A percentile compares a stretch with the other conserved stretches of the same genome.
These are phyloP conservation scores for Pestalotiopsis sp. DNA, from an alignment of 2,329 filamentous ascomycete genomes.

Conservation along the genomic window DNA sequence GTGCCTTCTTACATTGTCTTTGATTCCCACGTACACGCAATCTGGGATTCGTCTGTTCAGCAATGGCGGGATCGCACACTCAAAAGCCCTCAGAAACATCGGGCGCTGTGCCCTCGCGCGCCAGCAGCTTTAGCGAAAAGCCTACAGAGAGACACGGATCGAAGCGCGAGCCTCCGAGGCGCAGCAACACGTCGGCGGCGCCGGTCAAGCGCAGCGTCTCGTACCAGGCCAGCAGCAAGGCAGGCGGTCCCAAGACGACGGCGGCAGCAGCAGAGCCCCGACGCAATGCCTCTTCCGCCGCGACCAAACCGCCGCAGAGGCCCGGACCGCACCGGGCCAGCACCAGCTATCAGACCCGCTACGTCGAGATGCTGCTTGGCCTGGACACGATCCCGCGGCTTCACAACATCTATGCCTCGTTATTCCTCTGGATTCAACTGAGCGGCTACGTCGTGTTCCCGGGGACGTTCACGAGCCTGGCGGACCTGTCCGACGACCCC, in stretches of 20 bases:
- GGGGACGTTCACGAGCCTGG: slow-evolving; percentile 51
- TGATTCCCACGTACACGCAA: neutral
- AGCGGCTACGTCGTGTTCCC: slow-evolving; percentile 55
- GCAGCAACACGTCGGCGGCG: neutral
- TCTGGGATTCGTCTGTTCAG: neutral
- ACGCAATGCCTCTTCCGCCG: neutral
- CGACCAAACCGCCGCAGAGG: neutral
- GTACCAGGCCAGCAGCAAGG: neutral
- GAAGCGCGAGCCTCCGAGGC: neutral
- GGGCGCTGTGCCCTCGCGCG: neutral
- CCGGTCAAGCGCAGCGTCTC: neutral
- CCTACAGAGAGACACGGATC: neutral
- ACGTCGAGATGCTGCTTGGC: slow-evolving; percentile 49
- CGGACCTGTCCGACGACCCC: slow-evolving; percentile 29
- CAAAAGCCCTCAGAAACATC: neutral
- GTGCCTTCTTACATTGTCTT: neutral
- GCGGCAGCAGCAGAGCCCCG: neutral
- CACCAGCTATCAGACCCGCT: slow-evolving; percentile 35
- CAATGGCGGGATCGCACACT: neutral
- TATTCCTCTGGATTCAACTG: slow-evolving; percentile 53
- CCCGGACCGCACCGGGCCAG: neutral
- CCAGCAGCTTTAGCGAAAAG: neutral
- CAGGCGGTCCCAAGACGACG: neutral
- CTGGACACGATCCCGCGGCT: slow-evolving; percentile 46
- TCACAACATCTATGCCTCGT: slow-evolving; percentile 49